Evolutionary conservation across 139 green algal genomes (phyloP), one percentile per base, ranked within the genome.

Genomic region (Chlamydomonas sp.): DNA sequence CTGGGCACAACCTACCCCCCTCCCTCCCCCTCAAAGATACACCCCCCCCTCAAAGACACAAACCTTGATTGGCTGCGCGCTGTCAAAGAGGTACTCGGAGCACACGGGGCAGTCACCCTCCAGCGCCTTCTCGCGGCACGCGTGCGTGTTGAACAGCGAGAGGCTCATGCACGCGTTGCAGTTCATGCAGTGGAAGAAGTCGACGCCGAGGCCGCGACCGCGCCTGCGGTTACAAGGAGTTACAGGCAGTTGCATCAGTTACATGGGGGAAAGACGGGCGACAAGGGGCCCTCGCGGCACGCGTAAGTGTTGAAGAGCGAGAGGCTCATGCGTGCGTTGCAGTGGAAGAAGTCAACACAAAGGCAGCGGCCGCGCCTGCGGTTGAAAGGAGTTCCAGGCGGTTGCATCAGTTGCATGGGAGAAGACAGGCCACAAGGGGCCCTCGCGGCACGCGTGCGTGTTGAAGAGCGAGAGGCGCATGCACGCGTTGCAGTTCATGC

Each of bases 401-500:
- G n/a, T n/a, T n/a, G n/a, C n/a, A n/a, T n/a, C n/a, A n/a, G n/a
- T n/a, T n/a, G n/a, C 13, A 68, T 66, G 73, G 48, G 81, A 73
- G 67, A 10, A 54, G 91, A 98, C 85, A 79, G 98, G 98, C 87
- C 93, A 98, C 81, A 97, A 98, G 36, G 90, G 93, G 83, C 93
- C n/a, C n/a, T n/a, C n/a, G n/a, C 83, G 85, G 85, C 95, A 99
- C 63, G 84, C 88, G 87, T 99, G 95, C 33, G 71, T 76, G 33
- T 84, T 80, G 77, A 93, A 94, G 4, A 97, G 78, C 33, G 78
- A 76, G 38, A 97, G 80, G 70, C 75, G 84, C 91, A 98, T 97
- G 89, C 95, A 99, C 16, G 88, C 76, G 76, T 98, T 98, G 88
- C 93, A 98, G 58, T 86, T 81, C 93, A 98, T 98, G 89, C 93